Conservation (phyloP, 2,329 filamentous ascomycete species). For the Fusarium torreyae region DNA sequence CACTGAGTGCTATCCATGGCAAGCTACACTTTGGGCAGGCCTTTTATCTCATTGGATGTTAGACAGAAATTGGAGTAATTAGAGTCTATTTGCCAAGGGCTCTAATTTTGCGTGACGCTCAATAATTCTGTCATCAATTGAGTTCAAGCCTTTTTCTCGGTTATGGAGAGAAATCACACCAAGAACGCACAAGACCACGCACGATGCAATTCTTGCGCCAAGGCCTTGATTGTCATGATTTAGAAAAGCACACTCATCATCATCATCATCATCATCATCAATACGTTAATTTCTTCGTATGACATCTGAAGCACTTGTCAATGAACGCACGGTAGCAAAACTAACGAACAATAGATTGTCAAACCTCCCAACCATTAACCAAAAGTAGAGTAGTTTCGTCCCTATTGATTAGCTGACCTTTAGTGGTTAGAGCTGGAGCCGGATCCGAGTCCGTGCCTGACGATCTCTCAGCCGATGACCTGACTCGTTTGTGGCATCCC, state of each 20-base stretch:
- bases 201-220: background rate
- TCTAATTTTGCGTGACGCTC: background rate
- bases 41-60: background rate
- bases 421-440: conserved; percentile 26
- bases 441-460: conserved; percentile 47
- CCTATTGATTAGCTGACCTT: conserved; percentile 12
- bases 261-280: background rate
- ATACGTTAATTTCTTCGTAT: background rate
- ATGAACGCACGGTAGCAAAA: conserved; percentile 3
- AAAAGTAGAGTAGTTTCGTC: conserved; percentile 40
- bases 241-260: background rate
- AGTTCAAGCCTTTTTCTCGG: background rate
- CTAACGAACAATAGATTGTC: conserved; percentile 28
- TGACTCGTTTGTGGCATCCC: conserved; percentile 40
- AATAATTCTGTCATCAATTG: background rate
- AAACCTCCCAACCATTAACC: conserved; percentile 30
- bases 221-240: background rate
- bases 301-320: background rate
- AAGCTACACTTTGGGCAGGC: conserved; percentile 4
- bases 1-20: background rate
- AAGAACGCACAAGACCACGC: background rate
- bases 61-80: background rate
- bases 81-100: background rate
- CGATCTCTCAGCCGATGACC: conserved; percentile 43
- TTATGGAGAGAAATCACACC: background rate